Evolutionary conservation across 106 monocot genomes (phyloP).

Genomic region (Agapanthus africanus): DNA sequence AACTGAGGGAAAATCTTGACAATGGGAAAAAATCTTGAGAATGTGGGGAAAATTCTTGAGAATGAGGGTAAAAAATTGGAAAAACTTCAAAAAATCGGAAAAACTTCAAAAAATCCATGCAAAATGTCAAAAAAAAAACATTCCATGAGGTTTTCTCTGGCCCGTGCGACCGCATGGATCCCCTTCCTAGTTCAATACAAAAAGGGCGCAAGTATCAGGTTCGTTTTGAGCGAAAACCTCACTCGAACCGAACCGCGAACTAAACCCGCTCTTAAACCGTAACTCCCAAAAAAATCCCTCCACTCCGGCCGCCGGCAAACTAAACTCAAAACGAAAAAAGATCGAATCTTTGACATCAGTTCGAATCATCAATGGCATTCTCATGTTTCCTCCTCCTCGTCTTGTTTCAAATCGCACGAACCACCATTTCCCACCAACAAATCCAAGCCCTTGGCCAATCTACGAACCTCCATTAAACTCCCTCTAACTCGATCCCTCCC

Average conservation of each 20-base stretch:
- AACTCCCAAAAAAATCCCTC: neutral
- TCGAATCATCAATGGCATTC: slow-evolving; percentile 4
- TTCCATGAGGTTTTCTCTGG: too few relatives aligned
- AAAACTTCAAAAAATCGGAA: too few relatives aligned
- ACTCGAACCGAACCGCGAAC: neutral
- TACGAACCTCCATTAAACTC: neutral
- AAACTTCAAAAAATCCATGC: too few relatives aligned
- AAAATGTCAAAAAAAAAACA: too few relatives aligned
- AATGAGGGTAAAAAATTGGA: too few relatives aligned
- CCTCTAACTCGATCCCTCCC: neutral
- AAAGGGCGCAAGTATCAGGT: too few relatives aligned
- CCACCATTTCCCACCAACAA: neutral
- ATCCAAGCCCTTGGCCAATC: neutral
- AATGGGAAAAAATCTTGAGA: too few relatives aligned
- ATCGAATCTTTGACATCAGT: neutral
- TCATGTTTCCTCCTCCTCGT: neutral
- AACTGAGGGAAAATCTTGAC: too few relatives aligned
- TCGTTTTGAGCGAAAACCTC: neutral
- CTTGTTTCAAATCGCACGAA: slow-evolving; percentile 1
- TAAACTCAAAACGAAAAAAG: neutral
- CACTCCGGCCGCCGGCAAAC: neutral
- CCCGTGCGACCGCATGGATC: too few relatives aligned
- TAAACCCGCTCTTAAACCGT: slow-evolving; percentile 1
- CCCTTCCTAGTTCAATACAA: too few relatives aligned
- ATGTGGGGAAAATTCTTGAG: too few relatives aligned